Percentiles rank a stretch among this genome's conserved stretches.
Conservation (phyloP, 257 asterid genomes). For the Solanum medicagineum region DNA sequence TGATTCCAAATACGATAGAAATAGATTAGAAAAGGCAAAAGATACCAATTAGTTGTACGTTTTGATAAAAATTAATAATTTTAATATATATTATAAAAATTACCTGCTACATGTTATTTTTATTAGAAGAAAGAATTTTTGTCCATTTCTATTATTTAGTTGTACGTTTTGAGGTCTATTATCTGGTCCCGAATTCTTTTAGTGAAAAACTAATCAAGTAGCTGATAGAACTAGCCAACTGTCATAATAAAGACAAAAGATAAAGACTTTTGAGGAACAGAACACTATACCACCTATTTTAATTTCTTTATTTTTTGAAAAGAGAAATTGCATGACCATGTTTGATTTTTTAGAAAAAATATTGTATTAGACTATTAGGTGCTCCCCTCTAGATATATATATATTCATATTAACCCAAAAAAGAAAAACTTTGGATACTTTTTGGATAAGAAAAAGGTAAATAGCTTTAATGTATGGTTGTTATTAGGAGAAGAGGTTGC, state of each 20-base stretch:
- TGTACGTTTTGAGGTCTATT: neutral
- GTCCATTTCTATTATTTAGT: neutral
- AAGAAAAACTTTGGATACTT: neutral
- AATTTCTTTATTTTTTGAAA: neutral
- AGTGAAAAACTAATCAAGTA: neutral
- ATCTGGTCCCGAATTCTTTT: neutral
- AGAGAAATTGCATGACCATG: neutral
- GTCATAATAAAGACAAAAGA: neutral
- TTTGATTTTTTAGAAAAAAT: neutral
- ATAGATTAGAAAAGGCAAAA: neutral
- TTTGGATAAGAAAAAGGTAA: neutral
- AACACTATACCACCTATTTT: neutral
- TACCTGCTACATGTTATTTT: neutral
- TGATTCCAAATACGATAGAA: neutral
- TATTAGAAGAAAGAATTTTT: neutral
- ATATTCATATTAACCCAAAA: neutral
- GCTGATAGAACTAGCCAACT: neutral
- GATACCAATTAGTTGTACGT: neutral
- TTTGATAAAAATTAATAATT: neutral
- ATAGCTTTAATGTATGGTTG: neutral
- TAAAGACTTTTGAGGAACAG: neutral
- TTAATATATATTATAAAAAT: neutral
- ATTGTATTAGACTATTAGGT: no score
- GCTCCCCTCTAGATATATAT: no score
- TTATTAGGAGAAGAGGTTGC: no score